Base-by-base conservation (phyloP, 371 early-diverging fungal genomes). In the Apophysomyces elegans region DNA sequence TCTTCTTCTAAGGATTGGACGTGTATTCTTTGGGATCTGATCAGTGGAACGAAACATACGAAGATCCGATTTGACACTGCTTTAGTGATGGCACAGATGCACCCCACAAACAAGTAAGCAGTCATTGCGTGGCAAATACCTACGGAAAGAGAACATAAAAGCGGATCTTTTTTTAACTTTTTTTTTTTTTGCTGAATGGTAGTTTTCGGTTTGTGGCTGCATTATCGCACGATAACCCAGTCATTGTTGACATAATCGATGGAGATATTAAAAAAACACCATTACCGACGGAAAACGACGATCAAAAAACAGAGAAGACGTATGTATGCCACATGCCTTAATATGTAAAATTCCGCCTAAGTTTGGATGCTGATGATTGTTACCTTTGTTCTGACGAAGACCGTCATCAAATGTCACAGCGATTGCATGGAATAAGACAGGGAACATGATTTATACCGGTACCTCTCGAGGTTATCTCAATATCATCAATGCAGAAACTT, bases 1-100 rank as follows among this genome's bases (percentile, higher is more conserved):
- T 87, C 91, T 1, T 83, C 85, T 4, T 90, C 90, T 41, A 86
- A 83, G 60, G 94, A 90, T 57, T 94, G 95, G 86, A 88, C 86
- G 36, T 92, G 93, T 64, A 90, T 95, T n/a, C 74, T 94, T 12
- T 97, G 96, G 96, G 95, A 97, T 74, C 66, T 96, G 32, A 61
- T 83, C 7, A 74, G 79, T 14, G 88, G 84, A 4, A 74, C 72
- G 18, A 79, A 84, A 62, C 71, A 71, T 36, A 58, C 76, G 37
- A 88, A 85, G n/a, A 69, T 90, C 38, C 77, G 87, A 56, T 93
- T 94, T 65, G 77, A 80, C n/a, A 82, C 90, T 2, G 81, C 89
- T 1, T 75, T 92, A 12, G 65, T 87, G 56, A 82, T 79, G 75
- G 88, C 90, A 1, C 84, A 87, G 36, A 87, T 93, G 75, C 92